phyloP scores from a whole-genome alignment of 2,329 filamentous ascomycete species.

The Colletotrichum spinosum region DNA sequence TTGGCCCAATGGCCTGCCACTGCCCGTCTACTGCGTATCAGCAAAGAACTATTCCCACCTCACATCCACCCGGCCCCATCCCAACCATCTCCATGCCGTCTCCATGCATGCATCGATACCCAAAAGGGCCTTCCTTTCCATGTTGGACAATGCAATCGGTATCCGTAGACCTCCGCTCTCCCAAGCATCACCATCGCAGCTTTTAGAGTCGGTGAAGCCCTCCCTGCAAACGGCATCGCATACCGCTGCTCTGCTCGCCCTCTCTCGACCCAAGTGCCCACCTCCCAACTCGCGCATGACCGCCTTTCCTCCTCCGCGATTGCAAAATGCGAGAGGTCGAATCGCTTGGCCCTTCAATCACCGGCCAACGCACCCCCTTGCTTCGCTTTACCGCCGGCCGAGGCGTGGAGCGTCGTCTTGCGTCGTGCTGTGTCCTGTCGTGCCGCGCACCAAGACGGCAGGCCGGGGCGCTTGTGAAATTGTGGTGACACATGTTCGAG shows the following conservation, averaged over 20 bases:
- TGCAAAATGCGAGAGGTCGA: too few species aligned
- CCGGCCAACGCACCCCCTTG: too few species aligned
- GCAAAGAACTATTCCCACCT: background rate
- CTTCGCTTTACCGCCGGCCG: too few species aligned
- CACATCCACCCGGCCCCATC: too few species aligned
- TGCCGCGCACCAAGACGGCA: slow-evolving; percentile 7
- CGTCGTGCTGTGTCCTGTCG: background rate
- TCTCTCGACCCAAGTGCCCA: slow-evolving; percentile 4
- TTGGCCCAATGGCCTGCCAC: slow-evolving; percentile 8
- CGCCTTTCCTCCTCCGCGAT: slow-evolving; percentile 25
- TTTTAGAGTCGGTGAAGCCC: slow-evolving; percentile 29
- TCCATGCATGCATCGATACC: slow-evolving; percentile 33
- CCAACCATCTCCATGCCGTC: background rate
- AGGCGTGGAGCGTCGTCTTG: too few species aligned
- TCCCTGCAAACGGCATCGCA: slow-evolving; percentile 26
- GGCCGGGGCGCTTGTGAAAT: slow-evolving; percentile 17
- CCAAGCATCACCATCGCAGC: slow-evolving; percentile 8
- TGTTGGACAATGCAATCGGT: too few species aligned
- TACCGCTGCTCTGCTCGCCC: slow-evolving; percentile 3
- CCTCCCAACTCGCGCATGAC: slow-evolving; percentile 8
- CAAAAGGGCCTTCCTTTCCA: slow-evolving; percentile 9
- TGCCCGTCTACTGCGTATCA: too few species aligned
- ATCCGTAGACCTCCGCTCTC: background rate
- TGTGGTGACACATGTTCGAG: slow-evolving; percentile 20
- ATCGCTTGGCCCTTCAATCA: background rate